Conservation (phyloP, 768 basidiomycete species). For the Amanita muscaria region DNA sequence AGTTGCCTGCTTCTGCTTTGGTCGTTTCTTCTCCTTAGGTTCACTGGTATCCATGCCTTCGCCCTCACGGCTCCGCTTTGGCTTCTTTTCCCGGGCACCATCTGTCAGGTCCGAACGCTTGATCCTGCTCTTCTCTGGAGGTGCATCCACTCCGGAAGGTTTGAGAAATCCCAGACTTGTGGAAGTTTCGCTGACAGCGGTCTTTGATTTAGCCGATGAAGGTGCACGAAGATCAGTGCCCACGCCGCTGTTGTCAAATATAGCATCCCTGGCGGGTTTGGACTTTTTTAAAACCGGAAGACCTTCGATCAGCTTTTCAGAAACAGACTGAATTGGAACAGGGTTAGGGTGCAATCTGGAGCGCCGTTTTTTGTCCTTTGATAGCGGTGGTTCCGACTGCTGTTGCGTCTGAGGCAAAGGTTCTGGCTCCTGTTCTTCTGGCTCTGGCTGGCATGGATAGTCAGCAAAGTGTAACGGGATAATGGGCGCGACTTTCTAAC, state of each 20-base stretch:
- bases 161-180: conserved; percentile 38
- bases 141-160: conserved; percentile 50
- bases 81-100: conserved; percentile 22
- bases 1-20: conserved; percentile 21
- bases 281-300: conserved; percentile 21
- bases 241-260: conserved; percentile 39
- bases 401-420: conserved; percentile 5
- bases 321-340: conserved; percentile 8
- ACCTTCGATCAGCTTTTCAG: conserved; percentile 16
- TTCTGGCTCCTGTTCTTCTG: conserved; percentile 6
- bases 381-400: conserved; percentile 1
- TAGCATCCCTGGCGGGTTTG: conserved; percentile 33
- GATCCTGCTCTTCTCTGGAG: conserved; percentile 17
- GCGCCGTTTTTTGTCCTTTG: conserved; percentile 1
- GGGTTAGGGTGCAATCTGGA: conserved; percentile 14
- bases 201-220: conserved; percentile 8
- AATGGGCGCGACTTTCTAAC: conserved; percentile 2
- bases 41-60: conserved; percentile 16
- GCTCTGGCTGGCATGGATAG: conserved; percentile 12
- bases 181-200: background rate
- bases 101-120: conserved; percentile 13
- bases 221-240: conserved; percentile 37
- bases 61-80: conserved; percentile 21
- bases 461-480: conserved; percentile 1
- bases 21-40: conserved; percentile 26